Evolutionary conservation across 2,329 filamentous ascomycete species (phyloP), one percentile per base, ranked within the genome.

Genomic region (Amauroascus verrucosus): DNA sequence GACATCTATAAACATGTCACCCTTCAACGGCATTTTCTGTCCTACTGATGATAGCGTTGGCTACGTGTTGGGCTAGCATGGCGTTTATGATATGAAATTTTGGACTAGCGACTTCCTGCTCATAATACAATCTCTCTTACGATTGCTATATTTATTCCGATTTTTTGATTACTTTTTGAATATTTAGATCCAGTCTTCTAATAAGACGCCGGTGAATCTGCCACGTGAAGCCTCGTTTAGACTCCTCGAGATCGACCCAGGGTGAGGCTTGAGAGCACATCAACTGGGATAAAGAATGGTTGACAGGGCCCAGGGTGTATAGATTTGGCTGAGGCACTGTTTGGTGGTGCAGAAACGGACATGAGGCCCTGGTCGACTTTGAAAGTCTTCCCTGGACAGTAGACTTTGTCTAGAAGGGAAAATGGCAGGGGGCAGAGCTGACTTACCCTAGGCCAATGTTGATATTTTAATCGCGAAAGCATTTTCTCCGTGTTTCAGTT

Each of bases 11-110:
- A 28, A 49, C 24, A 30, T 40, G 47, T 40, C 22, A 22, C 11
- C 8, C 9, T 22, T 33, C 20, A 24, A 38, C 24, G 20, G 24
- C 32, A 28, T 11, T 37, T 49, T 37, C 22, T 49, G 20, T 40
- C 47, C 22, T 40, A 5, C 14, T 50, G 48, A 43, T 43, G 48
- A 50, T 43, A 50, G 48, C 48, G 48, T 50, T 50, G 35, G 40
- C 26, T 43, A 30, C 13, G 16, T 50, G 38, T 48, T 48, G 46
- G 33, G 46, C 33, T 37, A 38, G 46, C 46, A 11, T 38, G 46
- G 46, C 46, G 35, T 50, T 50, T n/a, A 50, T 43, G 48, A 50
- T 33, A 43, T 43, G 48, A 35, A 43, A 43, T 43, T 28, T 43
- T 50, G 37, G 48, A 18, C n/a, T 50, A 50, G 37, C 48, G 26